phyloP scores from a whole-genome alignment of 2,329 filamentous ascomycete species.

The Cladorrhinum sp. region DNA sequence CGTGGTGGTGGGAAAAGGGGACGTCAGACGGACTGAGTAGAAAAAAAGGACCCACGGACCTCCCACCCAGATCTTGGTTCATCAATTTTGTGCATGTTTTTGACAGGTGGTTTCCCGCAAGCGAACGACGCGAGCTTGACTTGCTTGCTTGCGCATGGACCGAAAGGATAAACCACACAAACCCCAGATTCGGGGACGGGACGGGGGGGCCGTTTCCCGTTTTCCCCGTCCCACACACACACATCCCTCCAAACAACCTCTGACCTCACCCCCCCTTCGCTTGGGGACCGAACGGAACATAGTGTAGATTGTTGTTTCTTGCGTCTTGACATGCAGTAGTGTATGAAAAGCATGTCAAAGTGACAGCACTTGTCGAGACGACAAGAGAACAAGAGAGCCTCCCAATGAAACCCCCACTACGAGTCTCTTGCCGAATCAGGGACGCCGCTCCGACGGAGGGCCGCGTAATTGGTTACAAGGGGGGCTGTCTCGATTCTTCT shows the following conservation, averaged over 20 bases:
- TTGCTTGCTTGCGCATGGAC: not conserved
- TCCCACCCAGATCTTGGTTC: slow-evolving; percentile 6
- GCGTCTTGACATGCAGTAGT: too few species aligned
- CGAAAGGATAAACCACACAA: not conserved
- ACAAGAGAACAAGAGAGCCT: too few species aligned
- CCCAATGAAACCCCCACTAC: slow-evolving; percentile 1
- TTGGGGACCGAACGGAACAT: not conserved
- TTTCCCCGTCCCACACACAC: not conserved
- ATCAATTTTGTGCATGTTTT: slow-evolving; percentile 9
- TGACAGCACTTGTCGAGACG: too few species aligned
- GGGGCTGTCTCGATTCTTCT: too few species aligned
- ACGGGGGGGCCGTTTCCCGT: not conserved
- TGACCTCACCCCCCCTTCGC: not conserved
- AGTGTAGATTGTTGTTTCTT: not conserved
- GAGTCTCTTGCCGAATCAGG: slow-evolving; percentile 5
- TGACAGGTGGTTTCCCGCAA: not conserved
- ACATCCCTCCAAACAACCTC: not conserved
- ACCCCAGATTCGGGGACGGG: not conserved
- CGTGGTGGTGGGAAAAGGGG: not conserved
- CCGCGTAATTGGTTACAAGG: not conserved
- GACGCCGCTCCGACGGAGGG: not conserved
- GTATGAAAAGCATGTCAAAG: too few species aligned
- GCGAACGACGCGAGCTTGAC: not conserved
- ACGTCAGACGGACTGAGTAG: not conserved
- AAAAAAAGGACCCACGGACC: not conserved